A percentile compares a stretch with the other conserved stretches of the same genome.
Evolutionary conservation across 2,329 filamentous ascomycete genomes (phyloP).

Genomic region (Claviceps quebecensis): DNA sequence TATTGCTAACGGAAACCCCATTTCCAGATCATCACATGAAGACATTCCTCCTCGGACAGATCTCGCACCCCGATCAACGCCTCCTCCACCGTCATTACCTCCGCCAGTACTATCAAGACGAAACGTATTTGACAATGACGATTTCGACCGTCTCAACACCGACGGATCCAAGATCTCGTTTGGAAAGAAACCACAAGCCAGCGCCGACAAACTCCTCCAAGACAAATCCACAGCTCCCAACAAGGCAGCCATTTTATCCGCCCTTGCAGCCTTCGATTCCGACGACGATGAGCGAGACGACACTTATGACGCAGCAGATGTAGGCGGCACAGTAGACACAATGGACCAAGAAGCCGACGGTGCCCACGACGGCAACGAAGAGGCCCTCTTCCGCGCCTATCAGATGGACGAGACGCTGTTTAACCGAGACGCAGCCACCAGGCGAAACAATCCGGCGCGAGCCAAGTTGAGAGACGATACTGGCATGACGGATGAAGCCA

Average conservation of each 20-base stretch:
- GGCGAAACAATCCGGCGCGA: constrained; percentile 48
- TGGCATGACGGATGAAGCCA: constrained; percentile 81
- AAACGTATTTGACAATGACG: constrained; percentile 71
- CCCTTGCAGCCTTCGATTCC: constrained; percentile 75
- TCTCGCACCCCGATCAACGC: constrained; percentile 47
- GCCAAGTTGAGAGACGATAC: constrained; percentile 57
- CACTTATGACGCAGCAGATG: constrained; percentile 85
- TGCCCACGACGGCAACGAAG: constrained; percentile 44
- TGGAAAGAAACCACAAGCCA: constrained; percentile 53
- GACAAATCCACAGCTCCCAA: constrained; percentile 51
- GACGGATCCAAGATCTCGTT: constrained; percentile 59
- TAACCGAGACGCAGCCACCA: constrained; percentile 53
- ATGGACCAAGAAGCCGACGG: constrained; percentile 41
- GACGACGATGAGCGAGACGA: constrained; percentile 96
- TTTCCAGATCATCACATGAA: constrained; percentile 15
- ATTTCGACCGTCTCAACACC: constrained; percentile 57
- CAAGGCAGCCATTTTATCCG: constrained; percentile 79
- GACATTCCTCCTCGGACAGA: constrained; percentile 15
- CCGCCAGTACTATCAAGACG: constrained; percentile 40
- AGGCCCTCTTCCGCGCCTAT: constrained; percentile 59
- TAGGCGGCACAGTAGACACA: constrained; percentile 74
- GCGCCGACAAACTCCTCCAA: constrained; percentile 57
- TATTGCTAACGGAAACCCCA: constrained; percentile 8
- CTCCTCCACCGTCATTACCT: constrained; percentile 23
- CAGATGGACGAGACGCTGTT: constrained; percentile 52